Conservation (phyloP, 1,284 basidiomycete genomes). For the Ceratobasidium theobromae region DNA sequence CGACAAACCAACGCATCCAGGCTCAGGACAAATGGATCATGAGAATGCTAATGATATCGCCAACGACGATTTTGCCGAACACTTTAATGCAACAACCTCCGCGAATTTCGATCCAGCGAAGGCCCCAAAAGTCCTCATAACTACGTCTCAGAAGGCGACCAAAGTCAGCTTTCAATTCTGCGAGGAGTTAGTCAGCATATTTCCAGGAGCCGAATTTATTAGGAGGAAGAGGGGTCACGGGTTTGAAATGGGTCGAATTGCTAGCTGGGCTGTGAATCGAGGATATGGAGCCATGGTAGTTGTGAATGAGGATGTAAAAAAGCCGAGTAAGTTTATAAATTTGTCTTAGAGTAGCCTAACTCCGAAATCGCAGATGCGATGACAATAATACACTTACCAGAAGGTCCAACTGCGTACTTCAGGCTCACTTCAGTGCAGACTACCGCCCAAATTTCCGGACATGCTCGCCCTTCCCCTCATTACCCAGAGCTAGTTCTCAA, state of each 20-base stretch:
- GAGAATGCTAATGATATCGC: constrained; percentile 68
- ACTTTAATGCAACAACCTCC: constrained; percentile 55
- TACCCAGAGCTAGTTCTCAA: constrained; percentile 96
- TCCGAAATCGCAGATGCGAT: constrained; percentile 68
- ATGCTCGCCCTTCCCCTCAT: constrained; percentile 90
- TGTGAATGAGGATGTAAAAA: constrained; percentile 93
- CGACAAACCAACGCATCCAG: constrained; percentile 35
- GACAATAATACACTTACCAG: constrained; percentile 86
- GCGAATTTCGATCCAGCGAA: constrained; percentile 58
- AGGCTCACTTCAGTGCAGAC: constrained; percentile 88
- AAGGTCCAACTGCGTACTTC: constrained; percentile 95
- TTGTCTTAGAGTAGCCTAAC: constrained; percentile 31
- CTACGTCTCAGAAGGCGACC: constrained; percentile 85
- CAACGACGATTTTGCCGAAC: constrained; percentile 70
- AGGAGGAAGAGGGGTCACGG: constrained; percentile 88
- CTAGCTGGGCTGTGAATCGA: constrained; percentile 88
- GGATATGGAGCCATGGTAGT: constrained; percentile 88
- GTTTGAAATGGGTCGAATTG: constrained; percentile 91
- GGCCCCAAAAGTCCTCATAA: constrained; percentile 86
- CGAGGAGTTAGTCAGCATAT: constrained; percentile 86
- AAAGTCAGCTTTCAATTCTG: constrained; percentile 85
- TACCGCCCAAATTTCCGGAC: constrained; percentile 85
- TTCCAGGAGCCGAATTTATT: constrained; percentile 94
- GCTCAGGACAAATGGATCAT: constrained; percentile 44
- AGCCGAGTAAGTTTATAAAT: constrained; percentile 68